Base-by-base conservation (phyloP, 768 basidiomycete genomes). In the Neoboletus magnificus region DNA sequence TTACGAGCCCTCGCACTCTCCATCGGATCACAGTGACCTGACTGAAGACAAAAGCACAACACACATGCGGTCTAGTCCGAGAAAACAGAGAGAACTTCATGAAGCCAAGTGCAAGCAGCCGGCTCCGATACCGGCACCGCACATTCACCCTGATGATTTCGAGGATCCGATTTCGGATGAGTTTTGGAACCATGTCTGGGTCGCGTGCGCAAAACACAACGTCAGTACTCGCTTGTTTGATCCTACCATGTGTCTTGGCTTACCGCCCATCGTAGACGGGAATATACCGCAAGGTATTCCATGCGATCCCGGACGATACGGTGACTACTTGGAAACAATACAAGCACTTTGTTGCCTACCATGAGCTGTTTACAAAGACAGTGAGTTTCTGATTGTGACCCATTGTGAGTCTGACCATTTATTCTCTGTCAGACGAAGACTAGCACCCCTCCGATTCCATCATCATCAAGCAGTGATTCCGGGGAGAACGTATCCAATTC, bases 311-410 rank as follows among this genome's bases (percentile, higher is more conserved):
- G 6, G 96, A 98, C 69, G 95, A 99, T 68, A 77, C 85, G 23
- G 83, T 98, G 56, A 87, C 87, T 2, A 96, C 95, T 0, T 99
- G 96, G 96, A 94, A 94, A 65, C 89, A 93, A 66, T 98, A 87
- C 73, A 95, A 87, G 67, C 91, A 95, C 58, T 98, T 91, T 63
- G 74, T 87, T 44, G 71, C 77, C 6, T 79, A 88, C 65, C 87
- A 93, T 44, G 91, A 93, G 58, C 82, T 89, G 3, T 64, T 91
- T 58, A 82, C 79, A 62, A 89, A 83, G 71, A 80, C 79, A 32
- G 91, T 89, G 65, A 58, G 82, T 71, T 20, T 29, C 4, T 48
- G 12, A n/a, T 43, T 16, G 15, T 37, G 22, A 22, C 2, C 20
- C 10, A 4, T 47, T 50, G n/a, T 42, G 22, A 22, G 16, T 27